Conservation (phyloP, 1,284 basidiomycete genomes). For the Kwoniella shivajii region DNA sequence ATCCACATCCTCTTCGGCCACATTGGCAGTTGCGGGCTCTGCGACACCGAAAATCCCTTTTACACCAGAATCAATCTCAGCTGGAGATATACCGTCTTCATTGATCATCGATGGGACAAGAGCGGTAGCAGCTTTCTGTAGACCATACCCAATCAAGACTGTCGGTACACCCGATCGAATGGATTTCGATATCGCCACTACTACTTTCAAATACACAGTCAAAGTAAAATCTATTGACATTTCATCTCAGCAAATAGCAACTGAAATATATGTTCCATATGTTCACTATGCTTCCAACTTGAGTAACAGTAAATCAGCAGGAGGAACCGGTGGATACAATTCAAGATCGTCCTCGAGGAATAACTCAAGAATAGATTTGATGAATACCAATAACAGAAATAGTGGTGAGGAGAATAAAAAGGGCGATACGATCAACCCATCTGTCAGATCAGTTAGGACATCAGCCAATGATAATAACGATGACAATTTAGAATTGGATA, state of each 20-base stretch:
- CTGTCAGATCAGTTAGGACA: slow-evolving; percentile 13
- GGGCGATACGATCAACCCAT: slow-evolving; percentile 14
- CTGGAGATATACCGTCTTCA: slow-evolving; percentile 58
- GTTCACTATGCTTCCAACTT: slow-evolving; percentile 76
- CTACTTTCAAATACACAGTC: slow-evolving; percentile 68
- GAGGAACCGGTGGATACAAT: neutral
- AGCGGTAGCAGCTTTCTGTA: slow-evolving; percentile 75
- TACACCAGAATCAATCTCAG: slow-evolving; percentile 44
- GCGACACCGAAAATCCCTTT: slow-evolving; percentile 5
- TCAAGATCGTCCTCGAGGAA: slow-evolving; percentile 10
- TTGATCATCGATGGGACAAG: slow-evolving; percentile 80
- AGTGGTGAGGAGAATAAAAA: neutral
- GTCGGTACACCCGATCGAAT: slow-evolving; percentile 70
- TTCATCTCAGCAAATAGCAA: slow-evolving; percentile 58
- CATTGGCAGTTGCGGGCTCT: slow-evolving; percentile 16
- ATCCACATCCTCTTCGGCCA: slow-evolving; percentile 30
- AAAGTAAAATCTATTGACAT: slow-evolving; percentile 60
- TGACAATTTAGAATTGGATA: slow-evolving; percentile 35
- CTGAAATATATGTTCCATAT: slow-evolving; percentile 84
- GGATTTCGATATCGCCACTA: slow-evolving; percentile 74
- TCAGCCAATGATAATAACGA: neutral
- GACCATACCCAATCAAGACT: slow-evolving; percentile 75
- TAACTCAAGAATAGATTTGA: slow-evolving; percentile 8
- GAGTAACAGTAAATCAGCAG: neutral
- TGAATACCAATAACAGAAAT: slow-evolving; percentile 2